Percentiles rank a stretch among this genome's conserved stretches.
Conservation (phyloP, 768 basidiomycete genomes). For the Pleurotus giganteus region DNA sequence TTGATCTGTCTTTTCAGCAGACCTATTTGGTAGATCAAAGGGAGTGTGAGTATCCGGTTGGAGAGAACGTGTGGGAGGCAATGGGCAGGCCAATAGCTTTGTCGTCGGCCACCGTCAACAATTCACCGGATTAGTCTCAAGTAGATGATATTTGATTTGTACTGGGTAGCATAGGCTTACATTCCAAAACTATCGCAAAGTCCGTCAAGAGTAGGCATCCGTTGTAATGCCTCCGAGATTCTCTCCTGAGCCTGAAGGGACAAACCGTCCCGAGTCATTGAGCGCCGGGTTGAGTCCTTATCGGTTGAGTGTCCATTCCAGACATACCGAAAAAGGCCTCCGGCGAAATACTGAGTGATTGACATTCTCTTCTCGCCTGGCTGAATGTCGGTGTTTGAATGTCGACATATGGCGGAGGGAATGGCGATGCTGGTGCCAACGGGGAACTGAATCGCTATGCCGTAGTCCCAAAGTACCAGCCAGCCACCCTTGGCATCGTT, state of each 20-base stretch:
- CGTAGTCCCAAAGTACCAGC: slow-evolving; percentile 21
- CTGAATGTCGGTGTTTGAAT: slow-evolving; percentile 19
- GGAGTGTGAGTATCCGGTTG: too few species aligned
- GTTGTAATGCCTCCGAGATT: neutral
- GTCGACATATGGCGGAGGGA: slow-evolving; percentile 19
- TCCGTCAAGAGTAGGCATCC: neutral
- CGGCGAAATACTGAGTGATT: slow-evolving; percentile 21
- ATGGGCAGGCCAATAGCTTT: too few species aligned
- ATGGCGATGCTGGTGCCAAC: slow-evolving; percentile 21
- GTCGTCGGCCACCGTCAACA: too few species aligned
- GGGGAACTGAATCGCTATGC: slow-evolving; percentile 22
- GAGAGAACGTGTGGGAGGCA: too few species aligned
- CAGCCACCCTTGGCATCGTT: slow-evolving; percentile 21
- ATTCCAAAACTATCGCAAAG: too few species aligned
- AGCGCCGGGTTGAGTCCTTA: neutral
- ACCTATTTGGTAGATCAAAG: too few species aligned
- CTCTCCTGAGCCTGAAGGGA: neutral
- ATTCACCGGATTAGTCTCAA: too few species aligned
- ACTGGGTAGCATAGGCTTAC: too few species aligned
- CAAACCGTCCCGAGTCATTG: neutral
- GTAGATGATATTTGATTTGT: too few species aligned
- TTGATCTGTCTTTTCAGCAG: too few species aligned
- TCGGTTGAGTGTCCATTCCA: slow-evolving; percentile 14
- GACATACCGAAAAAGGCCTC: slow-evolving; percentile 21
- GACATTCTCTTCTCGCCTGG: slow-evolving; percentile 15